Conservation (phyloP, 177 flowering plant genomes). For the Vitis hybrid region DNA sequence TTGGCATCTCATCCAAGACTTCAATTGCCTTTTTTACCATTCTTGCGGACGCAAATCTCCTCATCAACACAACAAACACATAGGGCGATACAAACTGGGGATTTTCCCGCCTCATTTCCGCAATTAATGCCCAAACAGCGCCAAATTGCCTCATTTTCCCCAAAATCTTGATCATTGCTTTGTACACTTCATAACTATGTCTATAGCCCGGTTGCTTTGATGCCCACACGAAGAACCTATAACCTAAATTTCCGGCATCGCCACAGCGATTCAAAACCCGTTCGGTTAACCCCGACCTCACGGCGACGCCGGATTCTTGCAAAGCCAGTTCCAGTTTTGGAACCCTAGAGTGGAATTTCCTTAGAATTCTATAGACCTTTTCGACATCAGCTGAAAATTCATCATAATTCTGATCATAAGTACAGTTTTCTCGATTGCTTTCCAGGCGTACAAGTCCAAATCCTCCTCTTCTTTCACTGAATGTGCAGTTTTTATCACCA, state of each 20-base stretch:
- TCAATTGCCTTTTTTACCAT: slow-evolving; percentile 85
- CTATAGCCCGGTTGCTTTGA: slow-evolving; percentile 74
- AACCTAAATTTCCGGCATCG: slow-evolving; percentile 87
- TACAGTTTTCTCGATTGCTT: slow-evolving; percentile 4
- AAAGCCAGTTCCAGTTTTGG: slow-evolving; percentile 84
- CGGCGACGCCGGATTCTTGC: slow-evolving; percentile 49
- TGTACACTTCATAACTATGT: slow-evolving; percentile 76
- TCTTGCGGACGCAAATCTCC: slow-evolving; percentile 80
- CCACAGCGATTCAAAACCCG: slow-evolving; percentile 82
- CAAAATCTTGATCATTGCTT: slow-evolving; percentile 66
- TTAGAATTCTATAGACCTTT: slow-evolving; percentile 63
- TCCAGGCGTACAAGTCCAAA: slow-evolving; percentile 34
- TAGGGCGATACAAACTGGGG: slow-evolving; percentile 64
- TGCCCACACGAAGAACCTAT: slow-evolving; percentile 75
- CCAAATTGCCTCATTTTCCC: slow-evolving; percentile 91
- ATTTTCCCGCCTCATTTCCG: slow-evolving; percentile 77
- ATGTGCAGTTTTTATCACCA: not conserved
- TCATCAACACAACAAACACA: slow-evolving; percentile 71
- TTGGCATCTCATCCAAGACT: slow-evolving; percentile 94
- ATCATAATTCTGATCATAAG: slow-evolving; percentile 25
- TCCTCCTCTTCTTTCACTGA: slow-evolving; percentile 13
- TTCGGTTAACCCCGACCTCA: slow-evolving; percentile 62
- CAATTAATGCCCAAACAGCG: slow-evolving; percentile 86
- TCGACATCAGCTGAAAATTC: slow-evolving; percentile 70
- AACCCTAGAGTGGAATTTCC: slow-evolving; percentile 70